phyloP scores from a whole-genome alignment of 441 rosid species.

The Rhodomyrtus psidioides region DNA sequence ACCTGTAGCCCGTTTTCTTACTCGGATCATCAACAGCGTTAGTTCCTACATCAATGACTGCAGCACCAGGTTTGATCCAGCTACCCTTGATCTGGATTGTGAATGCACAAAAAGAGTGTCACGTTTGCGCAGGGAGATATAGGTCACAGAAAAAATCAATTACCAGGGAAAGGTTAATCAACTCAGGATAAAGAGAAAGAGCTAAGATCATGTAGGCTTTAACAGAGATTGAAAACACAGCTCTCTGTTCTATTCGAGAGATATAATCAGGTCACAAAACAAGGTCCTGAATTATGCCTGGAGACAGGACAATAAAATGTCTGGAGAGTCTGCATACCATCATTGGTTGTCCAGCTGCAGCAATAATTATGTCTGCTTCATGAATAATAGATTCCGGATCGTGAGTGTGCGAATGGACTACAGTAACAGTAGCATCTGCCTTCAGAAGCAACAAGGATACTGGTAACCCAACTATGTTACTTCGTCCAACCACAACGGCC shows the following conservation, averaged over 20 bases:
- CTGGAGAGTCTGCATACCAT: conserved; percentile 39
- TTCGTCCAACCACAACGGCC: conserved; percentile 86
- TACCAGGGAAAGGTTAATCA: background rate
- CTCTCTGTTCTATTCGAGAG: background rate
- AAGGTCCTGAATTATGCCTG: background rate
- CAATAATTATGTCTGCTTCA: conserved; percentile 86
- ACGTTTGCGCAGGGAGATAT: background rate
- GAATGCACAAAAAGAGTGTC: background rate
- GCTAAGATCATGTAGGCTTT: background rate
- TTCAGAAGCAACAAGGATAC: conserved; percentile 80
- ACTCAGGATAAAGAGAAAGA: background rate
- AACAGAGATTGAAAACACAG: background rate
- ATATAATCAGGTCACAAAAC: background rate
- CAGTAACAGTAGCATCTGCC: conserved; percentile 87
- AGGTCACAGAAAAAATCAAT: background rate
- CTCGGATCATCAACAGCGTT: conserved; percentile 67
- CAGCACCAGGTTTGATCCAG: conserved; percentile 97
- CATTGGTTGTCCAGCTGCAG: conserved; percentile 86
- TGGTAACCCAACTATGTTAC: conserved; percentile 90
- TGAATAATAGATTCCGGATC: conserved; percentile 53
- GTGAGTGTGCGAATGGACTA: conserved; percentile 61
- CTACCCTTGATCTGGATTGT: conserved; percentile 62
- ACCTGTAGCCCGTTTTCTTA: conserved; percentile 67
- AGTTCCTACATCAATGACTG: conserved; percentile 87
- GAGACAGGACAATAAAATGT: background rate